phyloP scores from a whole-genome alignment of 2,329 filamentous ascomycete species.

The Alternaria solani region DNA sequence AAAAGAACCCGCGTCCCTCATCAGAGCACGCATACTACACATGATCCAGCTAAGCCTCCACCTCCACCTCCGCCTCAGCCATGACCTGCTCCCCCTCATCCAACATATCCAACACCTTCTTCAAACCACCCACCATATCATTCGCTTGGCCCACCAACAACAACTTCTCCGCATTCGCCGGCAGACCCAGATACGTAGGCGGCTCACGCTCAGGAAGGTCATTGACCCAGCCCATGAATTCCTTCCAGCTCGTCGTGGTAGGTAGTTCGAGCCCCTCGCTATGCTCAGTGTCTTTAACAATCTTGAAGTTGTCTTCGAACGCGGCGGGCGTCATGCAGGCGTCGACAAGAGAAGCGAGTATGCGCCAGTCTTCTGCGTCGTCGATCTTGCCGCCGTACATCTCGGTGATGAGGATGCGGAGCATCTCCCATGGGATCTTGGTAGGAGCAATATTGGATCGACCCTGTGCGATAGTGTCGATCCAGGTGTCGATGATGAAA shows the following conservation, averaged over 20 bases:
- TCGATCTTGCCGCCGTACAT: slow-evolving; percentile 99
- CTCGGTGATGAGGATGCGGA: slow-evolving; percentile 87
- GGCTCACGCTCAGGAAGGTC: slow-evolving; percentile 92
- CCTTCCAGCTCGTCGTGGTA: slow-evolving; percentile 78
- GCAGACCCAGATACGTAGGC: slow-evolving; percentile 91
- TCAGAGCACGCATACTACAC: not conserved
- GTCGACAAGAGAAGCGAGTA: slow-evolving; percentile 76
- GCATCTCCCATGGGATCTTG: slow-evolving; percentile 96
- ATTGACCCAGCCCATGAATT: slow-evolving; percentile 93
- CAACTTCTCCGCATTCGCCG: slow-evolving; percentile 95
- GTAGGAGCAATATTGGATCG: slow-evolving; percentile 92
- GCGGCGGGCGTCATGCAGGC: slow-evolving; percentile 84
- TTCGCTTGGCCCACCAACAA: slow-evolving; percentile 86
- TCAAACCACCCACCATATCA: slow-evolving; percentile 83
- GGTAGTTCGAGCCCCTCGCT: slow-evolving; percentile 76
- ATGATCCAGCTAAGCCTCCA: not conserved
- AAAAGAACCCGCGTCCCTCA: not conserved
- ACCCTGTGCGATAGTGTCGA: slow-evolving; percentile 81
- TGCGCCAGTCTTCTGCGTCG: slow-evolving; percentile 81
- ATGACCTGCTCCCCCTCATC: slow-evolving; percentile 95
- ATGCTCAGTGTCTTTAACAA: slow-evolving; percentile 70
- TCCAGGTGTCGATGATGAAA: slow-evolving; percentile 94
- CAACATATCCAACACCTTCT: slow-evolving; percentile 83
- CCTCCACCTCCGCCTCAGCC: slow-evolving; percentile 62
- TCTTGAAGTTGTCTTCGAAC: slow-evolving; percentile 90